Conservation (phyloP, 164 flowering plant genomes). For the Chloranthus sessilifolius region DNA sequence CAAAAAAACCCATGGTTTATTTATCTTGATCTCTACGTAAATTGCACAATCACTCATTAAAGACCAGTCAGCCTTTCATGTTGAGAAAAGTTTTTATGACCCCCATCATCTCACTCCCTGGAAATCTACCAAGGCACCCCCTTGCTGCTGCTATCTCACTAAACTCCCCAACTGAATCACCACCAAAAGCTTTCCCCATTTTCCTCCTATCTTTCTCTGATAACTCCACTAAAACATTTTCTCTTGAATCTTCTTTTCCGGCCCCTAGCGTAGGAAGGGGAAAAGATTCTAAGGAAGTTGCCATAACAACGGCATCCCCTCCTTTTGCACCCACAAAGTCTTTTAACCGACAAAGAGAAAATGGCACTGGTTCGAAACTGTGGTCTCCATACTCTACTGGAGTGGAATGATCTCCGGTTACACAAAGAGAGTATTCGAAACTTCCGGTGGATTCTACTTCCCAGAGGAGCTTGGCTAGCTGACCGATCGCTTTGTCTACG, state of each 20-base stretch:
- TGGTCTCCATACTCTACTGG: constrained; percentile 99
- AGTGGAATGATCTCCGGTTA: constrained; percentile 96
- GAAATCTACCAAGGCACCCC: constrained; percentile 91
- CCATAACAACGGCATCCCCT: constrained; percentile 42
- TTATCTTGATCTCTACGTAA: too few relatives aligned
- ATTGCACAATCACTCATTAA: too few relatives aligned
- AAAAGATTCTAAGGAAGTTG: constrained; percentile 66
- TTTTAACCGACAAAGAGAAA: constrained; percentile 59
- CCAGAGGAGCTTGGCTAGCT: constrained; percentile 86
- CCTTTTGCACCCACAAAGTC: constrained; percentile 79
- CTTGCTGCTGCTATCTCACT: constrained; percentile 83
- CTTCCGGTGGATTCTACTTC: constrained; percentile 58
- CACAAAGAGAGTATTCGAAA: constrained; percentile 65
- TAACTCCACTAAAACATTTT: constrained; percentile 3
- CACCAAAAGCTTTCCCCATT: constrained; percentile 30
- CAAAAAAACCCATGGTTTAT: too few relatives aligned
- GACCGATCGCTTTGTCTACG: constrained; percentile 76
- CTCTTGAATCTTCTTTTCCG: constrained; percentile 39
- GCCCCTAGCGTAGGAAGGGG: constrained; percentile 62
- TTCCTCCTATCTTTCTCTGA: constrained; percentile 13
- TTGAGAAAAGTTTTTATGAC: constrained; percentile 62
- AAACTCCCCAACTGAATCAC: constrained; percentile 68
- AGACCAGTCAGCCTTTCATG: too few relatives aligned
- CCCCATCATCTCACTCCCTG: constrained; percentile 95
- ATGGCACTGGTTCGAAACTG: constrained; percentile 96